phyloP scores from a whole-genome alignment of 169 alveolate species.

The Eimeria nieschulzi region DNA sequence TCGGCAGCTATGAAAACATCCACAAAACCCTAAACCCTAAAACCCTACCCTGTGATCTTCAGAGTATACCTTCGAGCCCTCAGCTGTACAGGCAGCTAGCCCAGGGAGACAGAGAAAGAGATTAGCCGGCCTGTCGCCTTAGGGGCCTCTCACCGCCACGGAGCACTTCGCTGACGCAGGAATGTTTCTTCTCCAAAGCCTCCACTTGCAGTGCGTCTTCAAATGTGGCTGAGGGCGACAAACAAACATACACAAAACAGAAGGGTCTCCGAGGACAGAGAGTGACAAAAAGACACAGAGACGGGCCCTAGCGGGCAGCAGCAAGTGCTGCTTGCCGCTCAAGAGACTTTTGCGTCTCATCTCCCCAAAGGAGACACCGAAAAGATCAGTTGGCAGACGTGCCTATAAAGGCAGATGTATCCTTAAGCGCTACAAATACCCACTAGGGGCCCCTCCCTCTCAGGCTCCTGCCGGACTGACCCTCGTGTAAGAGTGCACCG shows the following conservation, averaged over 20 bases:
- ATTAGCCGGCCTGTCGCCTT: background rate
- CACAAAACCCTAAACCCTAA: slow-evolving; percentile 9
- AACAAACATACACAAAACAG: background rate
- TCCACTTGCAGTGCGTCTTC: slow-evolving; percentile 83
- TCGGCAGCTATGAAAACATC: slow-evolving; percentile 17
- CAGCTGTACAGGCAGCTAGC: too few relatives aligned
- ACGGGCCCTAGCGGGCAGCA: background rate
- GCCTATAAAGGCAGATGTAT: too few relatives aligned
- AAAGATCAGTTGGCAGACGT: too few relatives aligned
- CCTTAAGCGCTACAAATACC: too few relatives aligned
- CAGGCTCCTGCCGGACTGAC: slow-evolving; percentile 61
- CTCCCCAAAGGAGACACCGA: too few relatives aligned
- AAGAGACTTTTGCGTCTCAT: too few relatives aligned
- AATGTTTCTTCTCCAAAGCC: slow-evolving; percentile 87
- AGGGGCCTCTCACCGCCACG: slow-evolving; percentile 37
- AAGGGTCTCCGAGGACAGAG: background rate
- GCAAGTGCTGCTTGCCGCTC: too few relatives aligned
- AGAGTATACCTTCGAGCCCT: background rate
- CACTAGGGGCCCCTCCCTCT: slow-evolving; percentile 2
- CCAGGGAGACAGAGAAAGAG: too few relatives aligned
- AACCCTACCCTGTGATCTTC: background rate
- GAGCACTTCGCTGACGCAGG: slow-evolving; percentile 78
- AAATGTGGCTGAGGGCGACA: slow-evolving; percentile 83
- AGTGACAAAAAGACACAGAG: background rate
- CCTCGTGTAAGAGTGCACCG: slow-evolving; percentile 92